Evolutionary conservation across 345 rosid species (phyloP), one percentile per base, ranked within the genome.

Genomic region (Eucalyptus cladocalyx): DNA sequence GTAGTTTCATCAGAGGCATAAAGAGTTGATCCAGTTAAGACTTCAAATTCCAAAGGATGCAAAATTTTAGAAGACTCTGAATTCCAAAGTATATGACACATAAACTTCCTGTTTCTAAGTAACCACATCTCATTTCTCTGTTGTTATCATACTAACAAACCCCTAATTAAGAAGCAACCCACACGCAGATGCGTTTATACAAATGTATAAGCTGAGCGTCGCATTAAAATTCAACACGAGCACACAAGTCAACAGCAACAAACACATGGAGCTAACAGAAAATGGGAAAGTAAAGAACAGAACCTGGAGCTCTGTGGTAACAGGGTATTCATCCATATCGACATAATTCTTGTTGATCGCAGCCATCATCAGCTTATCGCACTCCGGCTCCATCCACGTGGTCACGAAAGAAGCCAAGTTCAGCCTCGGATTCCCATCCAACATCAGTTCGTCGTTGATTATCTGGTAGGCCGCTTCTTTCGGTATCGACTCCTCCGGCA

Each of bases 371-470:
- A 93, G 94, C 93, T 92, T 92, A 56, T 93, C 94, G 21, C 95
- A 93, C 91, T 93, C 95, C 11, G 94, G 94, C 90, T 92, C 95
- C 95, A 93, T 93, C 94, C 95, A 93, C 14, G 95, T 93, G 16
- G 94, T 92, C 54, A 93, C 95, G 67, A 93, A 93, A 14, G 95
- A 93, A 15, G 94, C 95, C 90, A 92, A 80, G 90, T 93, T 93
- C 91, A 93, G 88, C 91, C 95, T 90, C n/a, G 95, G 95, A 45
- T 91, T 92, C 28, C 95, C 95, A 49, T 93, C 95, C 14, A 93
- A 92, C 95, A 93, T 93, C 80, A 93, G 92, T 91, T 93, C 95
- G 23, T 93, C 93, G 89, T 89, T 92, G 8, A 93, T 93, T 87
- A 93, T 92, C 92, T 93, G 94, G 86, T 89, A 93, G 1, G 94